Evolutionary conservation across 345 rosid genomes (phyloP).

Genomic region (Erucastrum elatum): DNA sequence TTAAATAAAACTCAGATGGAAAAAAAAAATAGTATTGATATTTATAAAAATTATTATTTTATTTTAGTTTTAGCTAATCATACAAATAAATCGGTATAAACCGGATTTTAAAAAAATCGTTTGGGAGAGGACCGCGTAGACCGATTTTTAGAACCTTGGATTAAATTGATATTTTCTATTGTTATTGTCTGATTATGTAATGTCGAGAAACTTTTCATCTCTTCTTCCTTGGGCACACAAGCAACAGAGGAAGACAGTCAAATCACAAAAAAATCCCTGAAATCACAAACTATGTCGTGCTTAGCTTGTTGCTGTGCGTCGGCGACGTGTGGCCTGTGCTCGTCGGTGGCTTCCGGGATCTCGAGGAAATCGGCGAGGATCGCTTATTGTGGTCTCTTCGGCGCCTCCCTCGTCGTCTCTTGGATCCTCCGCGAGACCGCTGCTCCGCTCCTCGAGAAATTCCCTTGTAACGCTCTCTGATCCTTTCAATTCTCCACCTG

Average conservation of each 20-base stretch:
- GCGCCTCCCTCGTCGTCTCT: constrained; percentile 74
- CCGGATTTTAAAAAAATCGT: too few relatives aligned
- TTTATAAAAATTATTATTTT: too few relatives aligned
- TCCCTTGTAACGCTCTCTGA: constrained; percentile 56
- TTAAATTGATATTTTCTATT: background rate
- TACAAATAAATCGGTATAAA: too few relatives aligned
- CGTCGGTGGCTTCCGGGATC: constrained; percentile 85
- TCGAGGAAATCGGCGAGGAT: constrained; percentile 82
- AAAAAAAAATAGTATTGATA: background rate
- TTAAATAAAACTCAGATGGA: too few relatives aligned
- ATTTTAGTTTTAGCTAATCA: too few relatives aligned
- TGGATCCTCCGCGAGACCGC: constrained; percentile 87
- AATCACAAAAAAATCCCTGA: background rate
- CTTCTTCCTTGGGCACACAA: background rate
- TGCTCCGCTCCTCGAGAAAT: constrained; percentile 74
- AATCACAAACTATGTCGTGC: constrained; percentile 53
- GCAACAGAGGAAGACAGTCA: constrained; percentile 14
- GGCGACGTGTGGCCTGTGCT: constrained; percentile 83
- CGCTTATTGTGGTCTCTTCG: constrained; percentile 93
- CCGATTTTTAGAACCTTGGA: background rate
- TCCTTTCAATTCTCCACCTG: background rate
- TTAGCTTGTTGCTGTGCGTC: constrained; percentile 82
- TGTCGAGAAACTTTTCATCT: background rate
- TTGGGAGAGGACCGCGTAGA: too few relatives aligned
- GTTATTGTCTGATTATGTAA: background rate